Base-by-base conservation (phyloP, 768 basidiomycete genomes). In the Boletus insuetus region DNA sequence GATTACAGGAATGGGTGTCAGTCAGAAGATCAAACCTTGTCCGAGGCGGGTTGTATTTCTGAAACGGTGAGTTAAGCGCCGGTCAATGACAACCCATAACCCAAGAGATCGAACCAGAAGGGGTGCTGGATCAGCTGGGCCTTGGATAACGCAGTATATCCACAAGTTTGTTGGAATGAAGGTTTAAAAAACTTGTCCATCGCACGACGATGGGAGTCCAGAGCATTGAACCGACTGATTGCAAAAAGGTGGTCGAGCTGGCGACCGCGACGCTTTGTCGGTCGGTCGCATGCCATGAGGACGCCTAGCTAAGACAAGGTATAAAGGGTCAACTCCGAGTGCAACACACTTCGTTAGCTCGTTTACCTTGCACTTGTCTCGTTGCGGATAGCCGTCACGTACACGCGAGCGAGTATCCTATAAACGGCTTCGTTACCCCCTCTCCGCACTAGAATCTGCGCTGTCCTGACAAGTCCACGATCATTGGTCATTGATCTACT, bases 321-420 rank as follows among this genome's bases (percentile, higher is more conserved):
- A 29, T 20, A 17, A 24, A 24, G 7, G 2, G 17, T 57, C 20
- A 46, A 39, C 14, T 34, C 51, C 34, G 17, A 19, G 34, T 10
- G 14, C 24, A 31, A 43, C 20, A 13, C 12, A 26, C 48, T 16
- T 38, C 20, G 3, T 13, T 1, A 11, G 10, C 0, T 22, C 17
- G 32, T 64, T 31, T 53, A 83, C 83, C 74, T 90, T 89, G 53
- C 83, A 74, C 24, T 86, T 80, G 7, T 92, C 69, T 60, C 91
- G 83, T 50, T 82, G 79, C 0, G 80, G 13, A 75, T 82, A 0
- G 90, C 87, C 43, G 74, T 73, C 0, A 84, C 74, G 64, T 92
- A 92, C n/a, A 91, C 84, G 62, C 81, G 86, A 32, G 76, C 64
- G 64, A 91, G 78, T 19, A 88, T 79, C 4, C 57, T 68, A 24